Base-by-base conservation (phyloP, 495 filamentous ascomycete species). In the Trichoderma virens region DNA sequence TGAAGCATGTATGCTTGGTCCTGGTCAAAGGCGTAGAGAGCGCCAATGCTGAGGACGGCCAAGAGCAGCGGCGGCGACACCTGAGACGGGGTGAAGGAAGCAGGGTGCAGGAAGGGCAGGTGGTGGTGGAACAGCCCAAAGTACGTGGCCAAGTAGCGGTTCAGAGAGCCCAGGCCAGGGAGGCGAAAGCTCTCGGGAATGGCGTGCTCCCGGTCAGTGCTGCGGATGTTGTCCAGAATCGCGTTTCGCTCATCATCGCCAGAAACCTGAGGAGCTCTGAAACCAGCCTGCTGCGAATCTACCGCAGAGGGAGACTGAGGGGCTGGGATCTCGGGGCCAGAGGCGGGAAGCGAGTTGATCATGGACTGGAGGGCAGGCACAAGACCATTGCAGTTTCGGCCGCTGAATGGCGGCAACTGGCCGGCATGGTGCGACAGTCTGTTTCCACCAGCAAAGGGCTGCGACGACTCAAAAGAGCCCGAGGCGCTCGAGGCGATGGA, bases 51-150 rank as follows among this genome's bases (percentile, higher is more conserved):
- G 64, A 98, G 80, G 9, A 97, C 92, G 9, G 93, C 91, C 32
- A 98, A 85, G 34, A 98, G 79, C 16, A 98, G 79, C 16, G 94
- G 86, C 1, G 95, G 85, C 34, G 92, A 88, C 14, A 88, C 83
- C 61, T 86, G 78, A 5, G 88, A 86, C 11, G 91, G 91, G 65
- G 86, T 83, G 79, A 98, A 98, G 0, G 94, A 94, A 61, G 91
- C 88, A 62, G 92, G 92, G 73, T 98, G 94, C 70, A 98, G 78
- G 83, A 98, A 98, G 1, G 94, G 94, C 66, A 98, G 79, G 72
- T 98, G 94, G 67, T 94, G 95, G 72, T 98, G 94, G 76, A 98
- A 98, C 70, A 97, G 80, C 69, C 90, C 92, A 77, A 97, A 98
- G 82, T 98, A 98, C 2, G 93, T 96, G 23, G 92, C 87, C 41